Evolutionary conservation across 129 eudicot genomes (phyloP).

Genomic region (Pseudognaphalium luteoalbum): DNA sequence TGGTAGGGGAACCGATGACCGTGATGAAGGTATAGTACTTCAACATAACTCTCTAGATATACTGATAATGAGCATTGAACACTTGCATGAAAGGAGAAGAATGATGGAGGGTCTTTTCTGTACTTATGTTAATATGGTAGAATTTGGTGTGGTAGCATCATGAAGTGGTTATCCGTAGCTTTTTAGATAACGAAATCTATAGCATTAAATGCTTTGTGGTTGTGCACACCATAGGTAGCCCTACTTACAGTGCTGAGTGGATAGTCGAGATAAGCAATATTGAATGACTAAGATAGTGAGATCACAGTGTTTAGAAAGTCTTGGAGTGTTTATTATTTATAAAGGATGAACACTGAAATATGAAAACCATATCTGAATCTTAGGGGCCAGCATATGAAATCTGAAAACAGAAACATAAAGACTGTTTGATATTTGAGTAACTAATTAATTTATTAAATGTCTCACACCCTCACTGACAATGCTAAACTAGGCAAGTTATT

Average conservation of each 20-base stretch:
- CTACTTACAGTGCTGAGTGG: not conserved
- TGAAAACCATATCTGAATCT: no score
- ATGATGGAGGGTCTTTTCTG: not conserved
- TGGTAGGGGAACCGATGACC: constrained; percentile 44
- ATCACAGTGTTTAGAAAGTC: constrained; percentile 4
- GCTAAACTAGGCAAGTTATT: no score
- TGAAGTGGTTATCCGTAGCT: not conserved
- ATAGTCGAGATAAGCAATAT: not conserved
- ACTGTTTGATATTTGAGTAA: no score
- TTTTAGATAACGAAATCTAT: not conserved
- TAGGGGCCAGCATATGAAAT: no score
- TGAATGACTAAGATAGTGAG: not conserved
- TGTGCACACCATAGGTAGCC: not conserved
- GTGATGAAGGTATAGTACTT: constrained; percentile 42
- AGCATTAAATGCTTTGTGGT: not conserved
- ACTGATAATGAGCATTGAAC: not conserved
- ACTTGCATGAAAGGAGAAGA: not conserved
- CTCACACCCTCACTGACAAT: no score
- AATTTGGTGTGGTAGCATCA: constrained; percentile 2
- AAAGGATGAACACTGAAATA: no score
- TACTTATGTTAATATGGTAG: not conserved
- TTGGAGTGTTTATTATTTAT: not conserved
- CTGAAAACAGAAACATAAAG: no score
- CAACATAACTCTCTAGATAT: not conserved
- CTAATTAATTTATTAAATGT: no score